Evolutionary conservation across 768 basidiomycete species (phyloP).

Genomic region (Suillus clintonianus): DNA sequence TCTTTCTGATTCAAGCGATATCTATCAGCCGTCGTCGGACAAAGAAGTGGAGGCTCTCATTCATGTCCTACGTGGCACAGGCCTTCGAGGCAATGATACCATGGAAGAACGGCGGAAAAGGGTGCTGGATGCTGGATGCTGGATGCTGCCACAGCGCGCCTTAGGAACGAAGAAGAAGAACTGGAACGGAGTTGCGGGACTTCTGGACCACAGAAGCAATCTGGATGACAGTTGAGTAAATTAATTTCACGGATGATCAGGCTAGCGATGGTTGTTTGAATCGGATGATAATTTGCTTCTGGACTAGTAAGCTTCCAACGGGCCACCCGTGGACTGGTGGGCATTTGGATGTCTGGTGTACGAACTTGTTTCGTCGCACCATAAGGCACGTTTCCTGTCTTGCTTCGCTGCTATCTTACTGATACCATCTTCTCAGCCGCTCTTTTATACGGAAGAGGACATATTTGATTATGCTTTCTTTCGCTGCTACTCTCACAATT

Average conservation of each 20-base stretch:
- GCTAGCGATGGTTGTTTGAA: not conserved
- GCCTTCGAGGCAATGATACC: conserved; percentile 40
- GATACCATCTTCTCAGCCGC: not conserved
- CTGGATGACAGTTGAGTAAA: not conserved
- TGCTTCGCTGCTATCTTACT: not conserved
- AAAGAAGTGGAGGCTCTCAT: conserved; percentile 57
- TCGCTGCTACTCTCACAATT: too few relatives aligned
- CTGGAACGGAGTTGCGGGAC: conserved; percentile 75
- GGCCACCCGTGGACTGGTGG: not conserved
- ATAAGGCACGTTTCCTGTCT: not conserved
- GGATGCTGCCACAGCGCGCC: conserved; percentile 61
- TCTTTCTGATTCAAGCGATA: conserved; percentile 37
- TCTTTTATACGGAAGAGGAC: not conserved
- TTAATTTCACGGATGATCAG: not conserved
- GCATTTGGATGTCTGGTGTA: not conserved
- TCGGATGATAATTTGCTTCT: not conserved
- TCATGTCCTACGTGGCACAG: conserved; percentile 56
- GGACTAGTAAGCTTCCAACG: not conserved
- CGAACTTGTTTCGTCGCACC: not conserved
- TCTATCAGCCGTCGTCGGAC: conserved; percentile 55
- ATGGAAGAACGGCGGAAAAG: conserved; percentile 57
- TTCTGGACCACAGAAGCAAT: conserved; percentile 11
- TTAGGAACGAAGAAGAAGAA: conserved; percentile 67
- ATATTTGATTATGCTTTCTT: not conserved
- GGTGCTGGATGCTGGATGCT: too few relatives aligned